These are phyloP conservation scores for Hyaloscypha hepaticicola DNA, from an alignment of 495 filamentous ascomycete species.

Conservation along the genomic window DNA sequence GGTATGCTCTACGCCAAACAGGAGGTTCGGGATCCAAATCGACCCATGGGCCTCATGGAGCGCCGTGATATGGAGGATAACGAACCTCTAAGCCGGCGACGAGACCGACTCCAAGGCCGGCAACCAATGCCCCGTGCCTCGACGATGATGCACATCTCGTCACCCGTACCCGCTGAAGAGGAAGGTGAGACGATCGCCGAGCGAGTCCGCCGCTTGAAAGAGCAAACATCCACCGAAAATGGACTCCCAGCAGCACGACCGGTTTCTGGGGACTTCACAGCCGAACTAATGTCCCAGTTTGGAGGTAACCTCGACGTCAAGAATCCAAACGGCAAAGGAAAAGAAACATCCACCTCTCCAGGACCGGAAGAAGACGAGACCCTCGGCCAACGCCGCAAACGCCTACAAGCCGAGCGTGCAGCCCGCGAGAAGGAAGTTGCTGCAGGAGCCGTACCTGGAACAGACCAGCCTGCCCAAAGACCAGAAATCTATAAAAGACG, in stretches of 20 bases:
- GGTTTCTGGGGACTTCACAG: slow-evolving; percentile 74
- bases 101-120: slow-evolving; percentile 69
- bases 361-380: slow-evolving; percentile 74
- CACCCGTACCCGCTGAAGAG: slow-evolving; percentile 47
- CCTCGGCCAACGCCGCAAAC: slow-evolving; percentile 77
- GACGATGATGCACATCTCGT: slow-evolving; percentile 36
- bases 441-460: slow-evolving; percentile 34
- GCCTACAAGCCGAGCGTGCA: slow-evolving; percentile 73
- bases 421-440: slow-evolving; percentile 49
- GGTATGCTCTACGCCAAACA: slow-evolving; percentile 72
- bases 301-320: slow-evolving; percentile 47
- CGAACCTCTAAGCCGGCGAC: slow-evolving; percentile 79
- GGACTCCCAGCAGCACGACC: slow-evolving; percentile 52
- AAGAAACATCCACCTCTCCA: slow-evolving; percentile 25
- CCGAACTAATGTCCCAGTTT: slow-evolving; percentile 73
- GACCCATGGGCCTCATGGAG: slow-evolving; percentile 84
- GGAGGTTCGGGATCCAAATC: slow-evolving; percentile 51
- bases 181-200: slow-evolving; percentile 81
- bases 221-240: slow-evolving; percentile 46
- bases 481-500: slow-evolving; percentile 43
- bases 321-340: slow-evolving; percentile 32
- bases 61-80: slow-evolving; percentile 83
- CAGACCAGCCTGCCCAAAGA: slow-evolving; percentile 33
- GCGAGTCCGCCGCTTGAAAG: slow-evolving; percentile 67
- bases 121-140: slow-evolving; percentile 23